These are phyloP conservation scores for Monilinia polystroma DNA, from an alignment of 2,329 filamentous ascomycete genomes.

Conservation along the genomic window DNA sequence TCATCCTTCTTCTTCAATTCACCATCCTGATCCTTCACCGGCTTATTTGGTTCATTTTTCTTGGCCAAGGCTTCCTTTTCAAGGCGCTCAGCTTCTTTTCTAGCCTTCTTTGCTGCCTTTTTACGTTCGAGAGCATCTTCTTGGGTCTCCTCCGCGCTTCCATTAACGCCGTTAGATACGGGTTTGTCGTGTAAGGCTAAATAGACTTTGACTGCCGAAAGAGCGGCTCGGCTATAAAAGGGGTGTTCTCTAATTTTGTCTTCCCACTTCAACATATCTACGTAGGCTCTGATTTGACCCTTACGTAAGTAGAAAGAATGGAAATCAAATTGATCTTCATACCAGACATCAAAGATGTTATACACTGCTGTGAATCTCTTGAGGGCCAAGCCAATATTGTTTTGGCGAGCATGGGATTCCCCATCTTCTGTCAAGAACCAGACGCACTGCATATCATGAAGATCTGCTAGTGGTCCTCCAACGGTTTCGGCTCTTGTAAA, in stretches of 20 bases:
- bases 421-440: slow-evolving; percentile 97
- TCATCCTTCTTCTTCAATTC: slow-evolving; percentile 84
- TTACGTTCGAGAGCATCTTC: slow-evolving; percentile 70
- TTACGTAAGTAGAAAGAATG: slow-evolving; percentile 97
- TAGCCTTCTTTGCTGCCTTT: slow-evolving; percentile 87
- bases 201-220: slow-evolving; percentile 80
- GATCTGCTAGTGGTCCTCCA: slow-evolving; percentile 83
- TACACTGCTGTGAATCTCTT: slow-evolving; percentile 88
- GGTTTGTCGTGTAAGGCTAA: slow-evolving; percentile 75
- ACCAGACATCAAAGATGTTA: slow-evolving; percentile 95
- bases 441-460: slow-evolving; percentile 97
- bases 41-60: slow-evolving; percentile 81
- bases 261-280: slow-evolving; percentile 97
- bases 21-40: slow-evolving; percentile 56
- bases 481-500: slow-evolving; percentile 91
- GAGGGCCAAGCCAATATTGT: slow-evolving; percentile 78
- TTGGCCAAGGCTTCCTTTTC: slow-evolving; percentile 79
- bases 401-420: slow-evolving; percentile 79
- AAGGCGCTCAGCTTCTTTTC: slow-evolving; percentile 71
- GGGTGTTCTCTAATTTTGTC: slow-evolving; percentile 88
- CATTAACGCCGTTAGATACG: slow-evolving; percentile 62
- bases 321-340: slow-evolving; percentile 98
- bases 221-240: slow-evolving; percentile 82
- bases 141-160: slow-evolving; percentile 46
- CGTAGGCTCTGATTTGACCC: slow-evolving; percentile 89